Evolutionary conservation across 306 rosid species (phyloP), one percentile per base, ranked within the genome.

Genomic region (Adenanthera pavonina): DNA sequence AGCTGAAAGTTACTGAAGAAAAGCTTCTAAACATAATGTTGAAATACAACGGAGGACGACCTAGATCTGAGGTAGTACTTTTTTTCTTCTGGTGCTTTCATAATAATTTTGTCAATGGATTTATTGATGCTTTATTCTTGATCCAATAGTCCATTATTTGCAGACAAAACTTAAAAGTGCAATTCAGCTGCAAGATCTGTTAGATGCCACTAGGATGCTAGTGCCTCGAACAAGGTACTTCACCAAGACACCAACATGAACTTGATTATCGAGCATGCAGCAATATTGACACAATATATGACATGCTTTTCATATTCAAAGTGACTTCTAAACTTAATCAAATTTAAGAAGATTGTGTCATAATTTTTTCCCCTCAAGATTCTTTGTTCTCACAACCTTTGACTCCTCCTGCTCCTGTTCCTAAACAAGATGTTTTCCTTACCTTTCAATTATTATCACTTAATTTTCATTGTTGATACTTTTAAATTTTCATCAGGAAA

Each of bases 101-200:
- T 81, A 74, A 51, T 78, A 17, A 78, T 69, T 54, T 54, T 81
- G 77, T 62, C 81, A 62, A 69, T 68, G 40, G 69, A 38, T 68
- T 65, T 59, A 30, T 61, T 69, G 73, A 79, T 51, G 69, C 64
- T 56, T 70, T 43, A 20, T 68, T 34, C 73, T 68, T 85, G 81
- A 77, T 78, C 83, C 77, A 35, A 64, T 54, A 78, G 41, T 62
- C 77, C 80, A 74, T 61, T 74, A 60, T 84, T 74, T 84, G 80
- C 89, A 95, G 99, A 93, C 99, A 49, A 95, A 95, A 84, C 90
- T 95, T 75, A 95, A 95, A 91, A 95, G 93, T 87, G 99, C 99
- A 62, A 81, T 95, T 85, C 98, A 95, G 86, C 89, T 95, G 90
- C 99, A 95, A 90, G 99, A 93, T 86, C 87, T 95, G 78, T 85